Conservation (phyloP, 176 grass and related monocot species). For the Bothriochloa decipiens region DNA sequence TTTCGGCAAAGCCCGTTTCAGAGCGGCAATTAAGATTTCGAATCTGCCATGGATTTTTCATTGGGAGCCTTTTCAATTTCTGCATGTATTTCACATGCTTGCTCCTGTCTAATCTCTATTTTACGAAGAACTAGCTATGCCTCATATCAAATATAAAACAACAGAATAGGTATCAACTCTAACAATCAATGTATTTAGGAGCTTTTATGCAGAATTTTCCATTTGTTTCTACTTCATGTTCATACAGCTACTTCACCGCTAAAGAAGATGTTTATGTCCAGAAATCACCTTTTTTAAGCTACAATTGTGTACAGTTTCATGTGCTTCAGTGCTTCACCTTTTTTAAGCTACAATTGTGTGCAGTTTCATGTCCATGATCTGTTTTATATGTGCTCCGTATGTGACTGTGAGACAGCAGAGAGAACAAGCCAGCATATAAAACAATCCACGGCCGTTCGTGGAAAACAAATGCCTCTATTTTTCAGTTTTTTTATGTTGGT, state of each 20-base stretch:
- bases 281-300: neutral
- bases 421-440: neutral
- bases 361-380: neutral
- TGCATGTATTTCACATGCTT: too few relatives aligned
- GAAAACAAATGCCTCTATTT: neutral
- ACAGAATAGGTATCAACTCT: too few relatives aligned
- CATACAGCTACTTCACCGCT: neutral
- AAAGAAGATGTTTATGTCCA: neutral
- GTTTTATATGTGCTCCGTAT: neutral
- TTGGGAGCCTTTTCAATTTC: neutral
- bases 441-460: neutral
- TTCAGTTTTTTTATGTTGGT: too few relatives aligned
- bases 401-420: neutral
- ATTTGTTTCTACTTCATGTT: neutral
- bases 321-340: neutral
- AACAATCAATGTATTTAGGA: too few relatives aligned
- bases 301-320: too few relatives aligned
- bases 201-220: neutral
- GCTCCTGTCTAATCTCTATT: too few relatives aligned
- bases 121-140: too few relatives aligned
- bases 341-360: too few relatives aligned
- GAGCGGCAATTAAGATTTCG: too few relatives aligned
- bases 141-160: too few relatives aligned
- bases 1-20: neutral
- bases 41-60: too few relatives aligned